A percentile compares a stretch with the other conserved stretches of the same genome.
Evolutionary conservation across 345 rosid genomes (phyloP).

Genomic region (Erodium maritimum): DNA sequence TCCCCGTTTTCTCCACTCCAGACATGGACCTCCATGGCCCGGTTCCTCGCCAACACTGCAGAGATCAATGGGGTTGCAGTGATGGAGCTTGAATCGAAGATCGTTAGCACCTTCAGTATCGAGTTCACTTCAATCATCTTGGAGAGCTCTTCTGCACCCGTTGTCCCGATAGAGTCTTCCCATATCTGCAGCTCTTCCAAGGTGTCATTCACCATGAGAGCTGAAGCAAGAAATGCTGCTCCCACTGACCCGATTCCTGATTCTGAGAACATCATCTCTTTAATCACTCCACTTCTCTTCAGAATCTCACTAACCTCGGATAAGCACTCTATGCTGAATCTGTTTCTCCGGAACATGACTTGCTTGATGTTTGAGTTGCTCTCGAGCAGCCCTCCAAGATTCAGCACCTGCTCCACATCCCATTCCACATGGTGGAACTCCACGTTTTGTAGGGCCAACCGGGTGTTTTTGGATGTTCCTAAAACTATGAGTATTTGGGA

Average conservation of each 20-base stretch:
- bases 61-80: conserved; percentile 80
- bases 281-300: conserved; percentile 43
- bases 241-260: conserved; percentile 46
- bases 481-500: conserved; percentile 43
- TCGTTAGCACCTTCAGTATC: conserved; percentile 55
- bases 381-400: conserved; percentile 48
- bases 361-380: conserved; percentile 45
- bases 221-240: conserved; percentile 51
- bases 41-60: conserved; percentile 74
- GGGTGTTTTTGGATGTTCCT: conserved; percentile 28
- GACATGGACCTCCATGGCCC: conserved; percentile 70
- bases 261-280: conserved; percentile 49
- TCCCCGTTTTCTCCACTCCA: conserved; percentile 61
- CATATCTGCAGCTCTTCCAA: conserved; percentile 89
- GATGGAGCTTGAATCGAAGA: conserved; percentile 54
- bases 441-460: conserved; percentile 35
- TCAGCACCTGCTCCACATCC: conserved; percentile 42
- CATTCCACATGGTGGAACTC: conserved; percentile 61
- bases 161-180: conserved; percentile 90
- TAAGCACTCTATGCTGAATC: conserved; percentile 40
- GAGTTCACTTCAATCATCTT: conserved; percentile 88
- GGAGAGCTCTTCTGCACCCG: conserved; percentile 86
- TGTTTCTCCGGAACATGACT: conserved; percentile 46
- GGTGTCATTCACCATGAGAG: conserved; percentile 53
- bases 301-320: conserved; percentile 42